These are phyloP conservation scores for Coemansia sp. DNA, from an alignment of 192 early-diverging fungal genomes.

Conservation along the genomic window DNA sequence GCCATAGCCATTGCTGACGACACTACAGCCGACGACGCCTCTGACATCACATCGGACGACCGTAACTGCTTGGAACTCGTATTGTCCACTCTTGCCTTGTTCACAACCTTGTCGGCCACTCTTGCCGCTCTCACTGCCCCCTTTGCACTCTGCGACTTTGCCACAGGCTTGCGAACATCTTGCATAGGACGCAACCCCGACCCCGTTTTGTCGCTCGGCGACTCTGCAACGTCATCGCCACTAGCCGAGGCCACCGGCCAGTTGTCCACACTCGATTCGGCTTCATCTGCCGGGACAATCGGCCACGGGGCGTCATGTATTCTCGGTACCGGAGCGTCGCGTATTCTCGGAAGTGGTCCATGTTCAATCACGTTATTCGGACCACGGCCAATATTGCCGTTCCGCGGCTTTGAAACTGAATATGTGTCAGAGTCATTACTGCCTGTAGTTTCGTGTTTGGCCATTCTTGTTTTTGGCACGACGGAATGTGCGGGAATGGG, in stretches of 20 bases:
- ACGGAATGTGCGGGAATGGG: too few species aligned
- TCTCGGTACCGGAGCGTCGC: background rate
- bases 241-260: background rate
- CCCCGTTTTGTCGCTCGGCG: background rate
- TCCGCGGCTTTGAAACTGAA: background rate
- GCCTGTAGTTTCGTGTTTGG: background rate
- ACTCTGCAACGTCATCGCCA: background rate
- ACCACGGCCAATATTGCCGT: background rate
- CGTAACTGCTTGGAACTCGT: background rate
- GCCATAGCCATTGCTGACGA: background rate
- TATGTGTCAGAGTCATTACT: constrained; percentile 2
- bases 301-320: background rate
- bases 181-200: background rate
- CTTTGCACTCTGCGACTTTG: background rate
- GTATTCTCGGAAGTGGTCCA: background rate
- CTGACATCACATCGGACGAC: too few species aligned
- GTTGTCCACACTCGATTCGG: background rate
- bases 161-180: background rate
- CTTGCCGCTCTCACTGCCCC: background rate
- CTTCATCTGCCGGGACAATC: background rate
- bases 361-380: background rate
- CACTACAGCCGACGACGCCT: background rate
- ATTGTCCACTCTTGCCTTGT: background rate
- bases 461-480: too few species aligned
- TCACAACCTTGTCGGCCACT: background rate